Evolutionary conservation across 2,329 filamentous ascomycete species (phyloP), one percentile per base, ranked within the genome.

Genomic region (Purpureocillium takamizusanense): DNA sequence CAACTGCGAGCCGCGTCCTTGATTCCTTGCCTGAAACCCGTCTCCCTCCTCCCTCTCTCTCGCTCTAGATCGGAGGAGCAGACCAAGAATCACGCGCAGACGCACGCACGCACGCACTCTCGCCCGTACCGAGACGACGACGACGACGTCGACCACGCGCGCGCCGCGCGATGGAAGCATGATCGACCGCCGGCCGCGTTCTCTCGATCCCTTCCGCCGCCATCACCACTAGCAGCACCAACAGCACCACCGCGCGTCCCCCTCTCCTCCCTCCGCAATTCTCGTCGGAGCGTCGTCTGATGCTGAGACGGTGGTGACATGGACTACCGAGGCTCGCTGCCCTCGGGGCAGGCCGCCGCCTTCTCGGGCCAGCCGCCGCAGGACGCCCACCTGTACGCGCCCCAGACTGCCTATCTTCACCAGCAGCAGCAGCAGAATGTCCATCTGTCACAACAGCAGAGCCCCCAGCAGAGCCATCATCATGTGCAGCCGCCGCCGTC

Each of bases 261-360:
- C n/a, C n/a, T n/a, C n/a, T n/a, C n/a, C n/a, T n/a, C n/a, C n/a
- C n/a, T n/a, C n/a, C n/a, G n/a, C n/a, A n/a, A n/a, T 25, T 10
- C 21, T 10, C 21, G 21, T 25, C 21, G 21, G 28, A 39, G 34
- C 40, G 28, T 18, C 40, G 39, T 41, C 44, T 44, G 40, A 48
- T 45, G 46, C 46, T 38, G 46, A 44, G 33, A 31, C 43, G 42
- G 10, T 10, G 38, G 45, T 41, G 57, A 49, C 46, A 62, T 66
- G 58, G 62, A 53, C 49, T 61, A 57, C 51, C 50, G 51, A 46
- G 54, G 54, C 49, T 41, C 46, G 36, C 45, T 54, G 51, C 52
- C 52, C 42, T 41, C 52, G 40, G 52, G 51, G 45, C 51, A 50
- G 40, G 36, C 38, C 43, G 21, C 21, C 21, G 50, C 51, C 39